Evolutionary conservation across 2,329 filamentous ascomycete species (phyloP), one percentile per base, ranked within the genome.

Genomic region (Huntiella savannae): DNA sequence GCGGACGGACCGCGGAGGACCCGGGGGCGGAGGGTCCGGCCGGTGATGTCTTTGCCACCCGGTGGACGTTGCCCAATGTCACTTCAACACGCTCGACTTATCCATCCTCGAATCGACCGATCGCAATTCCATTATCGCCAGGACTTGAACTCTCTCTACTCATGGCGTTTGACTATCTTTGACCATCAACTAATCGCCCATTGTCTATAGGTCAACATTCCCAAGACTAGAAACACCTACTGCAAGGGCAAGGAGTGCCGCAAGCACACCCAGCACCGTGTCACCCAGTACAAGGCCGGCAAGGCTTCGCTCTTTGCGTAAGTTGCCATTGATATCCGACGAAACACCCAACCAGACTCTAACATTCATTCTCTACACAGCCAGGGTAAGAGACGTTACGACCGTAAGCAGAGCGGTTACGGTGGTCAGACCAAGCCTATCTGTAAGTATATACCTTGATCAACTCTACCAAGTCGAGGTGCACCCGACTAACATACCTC

Each of bases 381-480:
- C 53, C 88, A 98, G 79, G 88, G 88, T 78, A 98, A 96, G 83
- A 84, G 88, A 71, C 87, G 88, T 81, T 96, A 96, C 75, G 86
- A 93, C 73, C 79, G 86, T 65, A 96, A 96, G 77, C 88, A 96
- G 75, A 85, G 81, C 67, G 88, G 88, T 83, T 96, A 95, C 66
- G 91, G 91, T 84, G 91, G 91, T 87, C 91, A 98, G 76, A 98
- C 91, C 63, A 98, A 98, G 76, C 91, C 92, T 60, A 87, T 98
- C 64, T 98, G 49, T 50, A 48, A 47, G 49, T 47, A 50, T 12
- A 33, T n/a, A 4, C 1, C 10, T 33, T 32, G 19, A 7, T 37
- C 41, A 16, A 7, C 11, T 5, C n/a, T 39, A 28, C 22, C 22
- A 28, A 28, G 22, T 10, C 22, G 10, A 7, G 22, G 22, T 10